These are phyloP conservation scores for Candida railenensis DNA, from an alignment of 805 yeast species.

Conservation along the genomic window DNA sequence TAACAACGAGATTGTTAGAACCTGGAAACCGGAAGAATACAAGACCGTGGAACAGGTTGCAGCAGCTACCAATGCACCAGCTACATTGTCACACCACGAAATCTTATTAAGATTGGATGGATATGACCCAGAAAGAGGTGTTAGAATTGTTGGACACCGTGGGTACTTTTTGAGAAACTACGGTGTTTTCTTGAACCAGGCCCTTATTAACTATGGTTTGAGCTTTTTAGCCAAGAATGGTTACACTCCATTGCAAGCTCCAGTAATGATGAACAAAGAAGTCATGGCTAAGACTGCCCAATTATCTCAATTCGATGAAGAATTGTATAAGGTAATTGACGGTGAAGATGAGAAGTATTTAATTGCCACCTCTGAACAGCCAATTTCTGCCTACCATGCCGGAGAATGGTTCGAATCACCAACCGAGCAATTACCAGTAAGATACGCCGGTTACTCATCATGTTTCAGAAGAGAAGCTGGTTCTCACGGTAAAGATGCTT, in stretches of 20 bases:
- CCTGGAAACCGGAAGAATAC: constrained; percentile 81
- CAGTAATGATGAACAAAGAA: constrained; percentile 99
- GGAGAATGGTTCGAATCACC: constrained; percentile 99
- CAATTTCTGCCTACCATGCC: constrained; percentile 96
- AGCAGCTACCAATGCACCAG: constrained; percentile 73
- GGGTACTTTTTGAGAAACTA: constrained; percentile 93
- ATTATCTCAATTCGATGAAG: constrained; percentile 96
- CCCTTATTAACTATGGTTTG: constrained; percentile 94
- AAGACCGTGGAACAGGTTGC: constrained; percentile 62
- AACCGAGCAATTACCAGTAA: constrained; percentile 90
- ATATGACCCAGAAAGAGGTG: constrained; percentile 98
- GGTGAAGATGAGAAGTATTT: constrained; percentile 97
- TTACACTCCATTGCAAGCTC: constrained; percentile 93
- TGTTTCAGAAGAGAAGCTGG: constrained; percentile 99
- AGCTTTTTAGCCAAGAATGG: constrained; percentile 74
- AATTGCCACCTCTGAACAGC: constrained; percentile 99
- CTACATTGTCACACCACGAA: constrained; percentile 91
- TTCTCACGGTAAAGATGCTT: constrained; percentile 98
- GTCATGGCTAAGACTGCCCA: constrained; percentile 99
- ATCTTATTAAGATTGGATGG: constrained; percentile 92
- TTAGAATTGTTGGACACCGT: constrained; percentile 95
- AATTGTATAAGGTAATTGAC: constrained; percentile 92
- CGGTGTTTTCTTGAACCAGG: constrained; percentile 98
- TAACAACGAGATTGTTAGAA: constrained; percentile 81
- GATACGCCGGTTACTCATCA: constrained; percentile 97